Percentiles rank a stretch among this genome's conserved stretches.
phyloP scores from a whole-genome alignment of 306 rosid species.

The Canavalia gladiata region DNA sequence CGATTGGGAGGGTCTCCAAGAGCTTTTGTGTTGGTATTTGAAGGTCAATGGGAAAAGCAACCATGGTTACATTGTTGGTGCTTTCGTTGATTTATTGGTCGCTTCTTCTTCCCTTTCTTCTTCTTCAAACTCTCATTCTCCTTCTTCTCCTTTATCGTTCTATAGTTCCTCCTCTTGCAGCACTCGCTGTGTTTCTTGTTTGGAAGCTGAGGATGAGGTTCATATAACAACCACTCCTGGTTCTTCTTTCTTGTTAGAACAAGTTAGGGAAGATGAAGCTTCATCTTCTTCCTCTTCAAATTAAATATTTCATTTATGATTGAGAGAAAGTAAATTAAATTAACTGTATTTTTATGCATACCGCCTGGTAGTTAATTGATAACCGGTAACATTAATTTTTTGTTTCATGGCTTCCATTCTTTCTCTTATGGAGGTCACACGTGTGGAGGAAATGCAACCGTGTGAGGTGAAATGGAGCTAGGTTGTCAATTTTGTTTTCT shows the following conservation, averaged over 20 bases:
- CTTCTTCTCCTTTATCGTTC: conserved; percentile 66
- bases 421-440: conserved; percentile 36
- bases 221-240: conserved; percentile 41
- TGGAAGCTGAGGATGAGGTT: conserved; percentile 55
- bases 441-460: conserved; percentile 44
- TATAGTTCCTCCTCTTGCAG: conserved; percentile 62
- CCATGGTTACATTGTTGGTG: conserved; percentile 75
- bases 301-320: conserved; percentile 34
- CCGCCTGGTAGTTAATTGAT: neutral
- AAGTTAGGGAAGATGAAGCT: conserved; percentile 50
- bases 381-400: conserved; percentile 28
- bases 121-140: conserved; percentile 30
- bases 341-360: conserved; percentile 11
- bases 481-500: conserved; percentile 44
- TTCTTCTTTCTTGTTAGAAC: conserved; percentile 64
- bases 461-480: conserved; percentile 28
- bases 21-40: conserved; percentile 83
- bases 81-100: conserved; percentile 83
- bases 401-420: conserved; percentile 3
- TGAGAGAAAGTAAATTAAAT: neutral
- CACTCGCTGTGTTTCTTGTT: conserved; percentile 60
- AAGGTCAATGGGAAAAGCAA: conserved; percentile 66
- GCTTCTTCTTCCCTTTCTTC: conserved; percentile 49
- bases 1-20: conserved; percentile 77
- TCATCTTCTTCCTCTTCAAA: conserved; percentile 45